These are phyloP conservation scores for Cryptomeria japonica DNA, from an alignment of 75 land plant genomes.

Conservation along the genomic window DNA sequence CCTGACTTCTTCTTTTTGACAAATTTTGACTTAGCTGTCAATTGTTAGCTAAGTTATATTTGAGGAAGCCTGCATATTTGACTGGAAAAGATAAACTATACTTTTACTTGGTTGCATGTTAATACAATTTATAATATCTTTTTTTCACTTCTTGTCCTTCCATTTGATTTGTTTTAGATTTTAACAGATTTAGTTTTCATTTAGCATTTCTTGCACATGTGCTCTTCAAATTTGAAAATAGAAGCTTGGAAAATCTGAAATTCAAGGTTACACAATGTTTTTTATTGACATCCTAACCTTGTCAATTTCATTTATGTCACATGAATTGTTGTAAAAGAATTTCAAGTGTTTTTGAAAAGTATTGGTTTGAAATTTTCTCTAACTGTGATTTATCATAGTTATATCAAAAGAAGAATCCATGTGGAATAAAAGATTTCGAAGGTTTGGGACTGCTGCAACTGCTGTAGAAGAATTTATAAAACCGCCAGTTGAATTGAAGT, in stretches of 20 bases:
- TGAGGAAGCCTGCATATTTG: too few species aligned
- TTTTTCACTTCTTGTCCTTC: neutral
- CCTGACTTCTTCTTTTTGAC: neutral
- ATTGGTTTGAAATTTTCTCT: neutral
- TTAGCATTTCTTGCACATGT: neutral
- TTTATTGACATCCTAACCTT: neutral
- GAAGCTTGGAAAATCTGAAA: neutral
- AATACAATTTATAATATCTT: neutral
- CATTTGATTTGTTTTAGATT: neutral
- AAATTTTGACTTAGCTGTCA: neutral
- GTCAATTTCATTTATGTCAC: neutral
- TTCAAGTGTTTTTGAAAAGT: neutral
- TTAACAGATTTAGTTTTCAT: neutral
- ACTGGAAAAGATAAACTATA: neutral
- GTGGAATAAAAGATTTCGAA: constrained; percentile 14
- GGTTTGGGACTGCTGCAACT: constrained; percentile 45
- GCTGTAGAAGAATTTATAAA: constrained; percentile 54
- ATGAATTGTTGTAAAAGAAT: neutral
- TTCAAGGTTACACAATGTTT: neutral
- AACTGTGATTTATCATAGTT: neutral
- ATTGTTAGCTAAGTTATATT: neutral
- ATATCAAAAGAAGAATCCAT: neutral
- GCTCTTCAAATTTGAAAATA: neutral
- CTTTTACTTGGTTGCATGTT: neutral
- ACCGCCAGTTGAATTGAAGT: constrained; percentile 72